A percentile compares a stretch with the other conserved stretches of the same genome.
These are phyloP conservation scores for Candida quercuum DNA, from an alignment of 805 yeast species.

Conservation along the genomic window DNA sequence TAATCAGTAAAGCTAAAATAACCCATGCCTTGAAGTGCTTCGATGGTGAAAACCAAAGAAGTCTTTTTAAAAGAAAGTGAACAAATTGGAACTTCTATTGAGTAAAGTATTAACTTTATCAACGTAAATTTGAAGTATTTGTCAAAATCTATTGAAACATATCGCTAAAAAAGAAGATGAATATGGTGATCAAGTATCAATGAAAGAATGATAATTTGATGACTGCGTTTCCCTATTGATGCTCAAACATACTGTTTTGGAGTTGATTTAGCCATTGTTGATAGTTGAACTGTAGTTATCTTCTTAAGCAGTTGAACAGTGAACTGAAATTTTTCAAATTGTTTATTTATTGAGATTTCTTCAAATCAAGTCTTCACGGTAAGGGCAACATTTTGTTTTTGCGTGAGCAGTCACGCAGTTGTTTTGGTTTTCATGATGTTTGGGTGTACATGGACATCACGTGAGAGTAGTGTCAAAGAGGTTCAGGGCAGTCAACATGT, in stretches of 20 bases:
- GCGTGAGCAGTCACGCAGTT: neutral
- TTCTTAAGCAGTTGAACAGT: neutral
- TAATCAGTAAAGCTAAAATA: slow-evolving; percentile 14
- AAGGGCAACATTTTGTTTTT: neutral
- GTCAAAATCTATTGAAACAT: neutral
- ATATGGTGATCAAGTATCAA: neutral
- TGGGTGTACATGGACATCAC: neutral
- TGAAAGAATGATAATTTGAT: neutral
- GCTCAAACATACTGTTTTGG: slow-evolving; percentile 26
- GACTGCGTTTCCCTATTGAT: neutral
- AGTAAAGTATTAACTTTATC: slow-evolving; percentile 3
- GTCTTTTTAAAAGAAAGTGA: neutral
- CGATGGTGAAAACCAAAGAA: slow-evolving; percentile 4
- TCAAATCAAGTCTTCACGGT: neutral
- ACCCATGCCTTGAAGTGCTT: slow-evolving; percentile 23
- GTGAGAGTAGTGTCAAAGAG: no score
- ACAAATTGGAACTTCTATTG: neutral
- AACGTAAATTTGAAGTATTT: slow-evolving; percentile 1
- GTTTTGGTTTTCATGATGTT: neutral
- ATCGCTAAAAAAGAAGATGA: neutral
- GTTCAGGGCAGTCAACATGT: no score
- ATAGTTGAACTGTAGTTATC: slow-evolving; percentile 1
- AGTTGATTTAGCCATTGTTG: slow-evolving; percentile 24
- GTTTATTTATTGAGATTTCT: neutral
- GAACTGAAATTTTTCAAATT: slow-evolving; percentile 6